Base-by-base conservation (phyloP, 2,329 filamentous ascomycete species). In the Harringtonia aguacate region DNA sequence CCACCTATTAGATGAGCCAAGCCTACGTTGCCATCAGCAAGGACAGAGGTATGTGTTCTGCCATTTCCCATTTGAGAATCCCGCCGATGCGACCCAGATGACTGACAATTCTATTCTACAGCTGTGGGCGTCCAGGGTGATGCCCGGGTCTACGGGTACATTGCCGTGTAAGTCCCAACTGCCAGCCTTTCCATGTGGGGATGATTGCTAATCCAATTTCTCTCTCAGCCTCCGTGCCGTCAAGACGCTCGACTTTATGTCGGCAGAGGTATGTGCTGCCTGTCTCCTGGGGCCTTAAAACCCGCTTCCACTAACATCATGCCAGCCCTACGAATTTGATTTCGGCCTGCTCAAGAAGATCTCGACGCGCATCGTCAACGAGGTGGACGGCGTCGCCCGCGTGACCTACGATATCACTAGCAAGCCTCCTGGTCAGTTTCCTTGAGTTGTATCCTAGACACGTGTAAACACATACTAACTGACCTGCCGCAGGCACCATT, bases 301-400 rank as follows among this genome's bases (percentile, higher is more conserved):
- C 10, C 10, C 7, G 24, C 55, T 17, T 72, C 61, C 35, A 60
- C 66, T 4, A 79, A 86, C 52, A 85, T 86, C 61, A 89, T 89
- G 85, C 85, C 74, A 85, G 58, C 73, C 75, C 48, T 88, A 75
- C 61, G 68, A 76, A 43, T 86, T 86, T 55, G 66, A 74, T 43
- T 72, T 73, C 51, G 67, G 70, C 18, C 79, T 88, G 56, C 67
- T 90, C 49, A 75, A 77, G 61, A 66, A 67, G 47, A 78, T 88
- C 28, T 73, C 72, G 37, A 74, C 69, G 14, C 68, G 81, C 47
- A 89, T 89, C 55, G 75, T 84, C 47, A 90, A 87, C 55, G 79
- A 86, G 62, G 81, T 88, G 1, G 69, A 82, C 36, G 84, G 84
- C 12, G 76, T 89, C 17, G 77, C 76, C 52, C 68, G 83, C 31